phyloP scores from a whole-genome alignment of 2,329 filamentous ascomycete species.

The Blastomyces gilchristii region DNA sequence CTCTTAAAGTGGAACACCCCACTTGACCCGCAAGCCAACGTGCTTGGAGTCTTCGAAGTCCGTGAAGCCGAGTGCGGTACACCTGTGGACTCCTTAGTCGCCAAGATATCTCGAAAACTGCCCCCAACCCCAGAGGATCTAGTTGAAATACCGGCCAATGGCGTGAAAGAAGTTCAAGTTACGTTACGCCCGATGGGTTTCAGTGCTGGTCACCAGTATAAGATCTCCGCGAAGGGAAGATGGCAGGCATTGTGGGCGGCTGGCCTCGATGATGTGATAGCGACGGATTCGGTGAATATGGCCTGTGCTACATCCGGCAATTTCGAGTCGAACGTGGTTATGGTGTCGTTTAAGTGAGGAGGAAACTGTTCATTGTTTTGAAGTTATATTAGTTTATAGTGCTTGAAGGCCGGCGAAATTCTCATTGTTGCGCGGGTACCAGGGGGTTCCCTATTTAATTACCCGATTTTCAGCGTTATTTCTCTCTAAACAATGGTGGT shows the following conservation, averaged over 20 bases:
- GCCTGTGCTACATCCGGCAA: constrained; percentile 17
- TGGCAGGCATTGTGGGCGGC: constrained; percentile 30
- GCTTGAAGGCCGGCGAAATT: not conserved
- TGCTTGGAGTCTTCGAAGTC: constrained; percentile 25
- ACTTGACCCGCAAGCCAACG: constrained; percentile 25
- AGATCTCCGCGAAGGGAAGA: constrained; percentile 24
- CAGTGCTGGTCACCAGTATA: constrained; percentile 25
- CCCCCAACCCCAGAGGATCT: constrained; percentile 24
- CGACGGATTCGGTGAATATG: constrained; percentile 18
- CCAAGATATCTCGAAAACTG: constrained; percentile 27
- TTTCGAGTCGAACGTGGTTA: constrained; percentile 20
- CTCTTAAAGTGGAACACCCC: constrained; percentile 31
- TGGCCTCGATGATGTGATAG: constrained; percentile 18
- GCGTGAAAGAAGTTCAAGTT: constrained; percentile 18
- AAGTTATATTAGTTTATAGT: too few relatives aligned
- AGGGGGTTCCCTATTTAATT: not conserved
- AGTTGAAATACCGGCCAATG: constrained; percentile 23
- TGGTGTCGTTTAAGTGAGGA: constrained; percentile 8
- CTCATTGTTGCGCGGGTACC: too few relatives aligned
- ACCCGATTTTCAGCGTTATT: not conserved
- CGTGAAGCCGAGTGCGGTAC: constrained; percentile 18
- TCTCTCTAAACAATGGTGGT: not conserved
- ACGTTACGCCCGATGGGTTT: constrained; percentile 22
- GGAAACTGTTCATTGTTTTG: not conserved
- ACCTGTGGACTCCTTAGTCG: constrained; percentile 21